Conservation (phyloP, 1,139 yeast genomes). For the Pichia terricola region DNA sequence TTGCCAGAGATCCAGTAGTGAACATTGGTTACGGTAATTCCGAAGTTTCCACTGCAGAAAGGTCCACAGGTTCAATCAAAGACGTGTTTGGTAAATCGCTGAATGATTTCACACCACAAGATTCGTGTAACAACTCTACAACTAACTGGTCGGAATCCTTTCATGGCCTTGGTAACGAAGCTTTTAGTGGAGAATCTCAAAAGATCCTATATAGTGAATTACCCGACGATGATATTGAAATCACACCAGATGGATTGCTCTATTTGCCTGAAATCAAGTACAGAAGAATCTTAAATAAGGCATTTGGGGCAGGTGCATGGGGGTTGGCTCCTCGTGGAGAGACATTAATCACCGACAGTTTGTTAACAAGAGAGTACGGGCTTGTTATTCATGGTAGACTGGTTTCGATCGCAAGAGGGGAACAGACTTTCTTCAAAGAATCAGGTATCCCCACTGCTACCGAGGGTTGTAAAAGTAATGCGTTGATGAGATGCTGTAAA, state of each 20-base stretch:
- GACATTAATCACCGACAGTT: constrained; percentile 47
- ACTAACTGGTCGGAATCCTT: constrained; percentile 32
- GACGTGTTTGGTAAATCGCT: constrained; percentile 15
- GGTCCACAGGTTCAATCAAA: constrained; percentile 2
- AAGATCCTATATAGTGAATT: constrained; percentile 53
- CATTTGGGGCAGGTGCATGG: constrained; percentile 99
- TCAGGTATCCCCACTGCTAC: constrained; percentile 90
- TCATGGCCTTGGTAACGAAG: constrained; percentile 71
- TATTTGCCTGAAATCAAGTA: constrained; percentile 93
- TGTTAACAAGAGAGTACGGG: constrained; percentile 79
- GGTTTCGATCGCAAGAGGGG: constrained; percentile 91
- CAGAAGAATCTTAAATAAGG: constrained; percentile 74
- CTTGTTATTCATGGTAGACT: constrained; percentile 79
- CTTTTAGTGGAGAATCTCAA: constrained; percentile 57
- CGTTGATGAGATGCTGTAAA: constrained; percentile 95
- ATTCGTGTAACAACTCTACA: neutral
- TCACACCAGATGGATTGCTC: constrained; percentile 89
- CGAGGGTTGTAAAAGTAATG: constrained; percentile 95
- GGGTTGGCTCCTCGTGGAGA: constrained; percentile 92
- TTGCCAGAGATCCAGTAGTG: constrained; percentile 17
- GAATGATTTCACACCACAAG: constrained; percentile 13
- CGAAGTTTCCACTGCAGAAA: neutral
- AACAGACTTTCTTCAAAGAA: constrained; percentile 83
- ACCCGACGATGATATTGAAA: constrained; percentile 67
- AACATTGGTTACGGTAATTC: constrained; percentile 10